phyloP scores from a whole-genome alignment of 768 basidiomycete species.

The Lentinula boryana region DNA sequence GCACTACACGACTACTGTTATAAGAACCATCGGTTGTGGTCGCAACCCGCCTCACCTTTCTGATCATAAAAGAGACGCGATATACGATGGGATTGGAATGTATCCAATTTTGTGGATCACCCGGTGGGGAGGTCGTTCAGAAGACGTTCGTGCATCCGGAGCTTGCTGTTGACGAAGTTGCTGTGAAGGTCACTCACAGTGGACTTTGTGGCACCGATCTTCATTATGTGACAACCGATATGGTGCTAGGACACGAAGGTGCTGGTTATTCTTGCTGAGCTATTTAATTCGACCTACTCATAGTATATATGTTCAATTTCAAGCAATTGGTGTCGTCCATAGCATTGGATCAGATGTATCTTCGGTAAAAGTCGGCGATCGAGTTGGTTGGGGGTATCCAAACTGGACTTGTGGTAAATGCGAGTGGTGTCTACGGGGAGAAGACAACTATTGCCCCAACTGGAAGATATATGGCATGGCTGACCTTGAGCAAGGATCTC shows the following conservation, averaged over 20 bases:
- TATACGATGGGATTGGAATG: not conserved
- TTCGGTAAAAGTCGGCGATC: slow-evolving; percentile 18
- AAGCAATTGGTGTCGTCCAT: slow-evolving; percentile 22
- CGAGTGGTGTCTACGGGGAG: slow-evolving; percentile 23
- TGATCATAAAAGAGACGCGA: not conserved
- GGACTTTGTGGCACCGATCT: slow-evolving; percentile 30
- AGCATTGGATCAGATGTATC: slow-evolving; percentile 15
- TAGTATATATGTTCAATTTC: not conserved
- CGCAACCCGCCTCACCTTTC: not conserved
- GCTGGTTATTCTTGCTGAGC: not conserved
- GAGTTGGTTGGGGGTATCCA: slow-evolving; percentile 28
- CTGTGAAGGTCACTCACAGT: slow-evolving; percentile 9
- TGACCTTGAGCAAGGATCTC: slow-evolving; percentile 25
- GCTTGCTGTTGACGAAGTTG: slow-evolving; percentile 3
- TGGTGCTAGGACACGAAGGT: slow-evolving; percentile 32
- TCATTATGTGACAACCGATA: slow-evolving; percentile 21
- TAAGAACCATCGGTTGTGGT: not conserved
- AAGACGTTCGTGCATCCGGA: not conserved
- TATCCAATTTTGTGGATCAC: slow-evolving; percentile 1
- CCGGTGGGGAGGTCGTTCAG: not conserved
- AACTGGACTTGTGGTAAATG: slow-evolving; percentile 24
- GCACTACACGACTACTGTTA: not conserved
- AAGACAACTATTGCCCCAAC: slow-evolving; percentile 21
- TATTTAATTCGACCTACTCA: not conserved
- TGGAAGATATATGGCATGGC: not conserved